Evolutionary conservation across 1,284 basidiomycete species (phyloP).

Genomic region (Ceratobasidium sp.): DNA sequence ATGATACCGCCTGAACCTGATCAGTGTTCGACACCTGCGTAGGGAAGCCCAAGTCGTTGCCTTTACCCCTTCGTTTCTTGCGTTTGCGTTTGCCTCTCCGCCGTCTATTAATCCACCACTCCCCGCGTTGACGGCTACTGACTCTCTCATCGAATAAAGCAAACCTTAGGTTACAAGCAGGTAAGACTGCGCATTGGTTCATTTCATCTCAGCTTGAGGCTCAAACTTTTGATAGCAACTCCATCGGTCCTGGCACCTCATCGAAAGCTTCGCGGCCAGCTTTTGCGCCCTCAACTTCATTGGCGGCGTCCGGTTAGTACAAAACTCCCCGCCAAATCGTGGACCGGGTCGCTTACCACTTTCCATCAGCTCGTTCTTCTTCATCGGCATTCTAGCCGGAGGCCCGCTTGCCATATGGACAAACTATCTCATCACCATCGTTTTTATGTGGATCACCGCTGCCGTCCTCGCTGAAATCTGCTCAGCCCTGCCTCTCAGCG

Average conservation of each 20-base stretch:
- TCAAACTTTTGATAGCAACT: conserved; percentile 65
- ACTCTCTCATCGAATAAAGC: conserved; percentile 57
- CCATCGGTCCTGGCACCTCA: conserved; percentile 80
- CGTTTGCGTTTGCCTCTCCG: conserved; percentile 23
- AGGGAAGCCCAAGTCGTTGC: conserved; percentile 74
- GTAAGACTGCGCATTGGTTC: conserved; percentile 54
- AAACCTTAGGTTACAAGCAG: conserved; percentile 82
- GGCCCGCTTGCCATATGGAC: conserved; percentile 78
- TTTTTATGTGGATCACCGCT: conserved; percentile 87
- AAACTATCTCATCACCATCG: conserved; percentile 73
- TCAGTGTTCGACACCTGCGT: conserved; percentile 93
- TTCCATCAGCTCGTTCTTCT: conserved; percentile 70
- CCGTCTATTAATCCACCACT: conserved; percentile 1
- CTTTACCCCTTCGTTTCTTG: conserved; percentile 61
- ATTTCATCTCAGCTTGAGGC: not conserved
- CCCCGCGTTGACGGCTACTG: not conserved
- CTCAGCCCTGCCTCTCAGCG: conserved; percentile 83
- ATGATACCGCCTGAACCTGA: conserved; percentile 95
- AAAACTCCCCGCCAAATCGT: not conserved
- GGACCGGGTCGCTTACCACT: not conserved
- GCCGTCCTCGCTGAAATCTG: conserved; percentile 86
- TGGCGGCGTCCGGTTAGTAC: conserved; percentile 75
- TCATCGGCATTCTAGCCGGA: conserved; percentile 82
- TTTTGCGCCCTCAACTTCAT: conserved; percentile 89
- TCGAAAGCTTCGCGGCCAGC: conserved; percentile 85